Conservation (phyloP, 257 asterid species). For the Plantago major region DNA sequence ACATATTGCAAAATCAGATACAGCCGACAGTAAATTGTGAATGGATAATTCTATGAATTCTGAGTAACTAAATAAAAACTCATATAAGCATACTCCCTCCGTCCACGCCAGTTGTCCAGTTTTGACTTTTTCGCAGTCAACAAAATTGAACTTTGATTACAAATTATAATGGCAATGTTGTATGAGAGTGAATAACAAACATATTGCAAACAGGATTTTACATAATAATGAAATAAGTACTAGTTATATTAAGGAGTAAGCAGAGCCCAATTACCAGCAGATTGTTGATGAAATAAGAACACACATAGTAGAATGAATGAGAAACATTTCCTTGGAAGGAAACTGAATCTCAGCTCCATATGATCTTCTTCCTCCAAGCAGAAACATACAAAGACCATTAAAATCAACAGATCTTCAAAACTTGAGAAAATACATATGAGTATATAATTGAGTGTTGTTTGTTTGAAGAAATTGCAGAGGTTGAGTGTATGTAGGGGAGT, state of each 20-base stretch:
- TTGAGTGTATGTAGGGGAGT: conserved; percentile 34
- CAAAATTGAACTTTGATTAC: too few species aligned
- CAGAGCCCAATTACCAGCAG: conserved; percentile 59
- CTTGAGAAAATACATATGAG: conserved; percentile 35
- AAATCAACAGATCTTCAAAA: conserved; percentile 8
- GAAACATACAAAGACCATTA: conserved; percentile 12
- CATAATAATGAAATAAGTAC: not conserved
- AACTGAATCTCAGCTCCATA: conserved; percentile 48
- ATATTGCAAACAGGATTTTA: too few species aligned
- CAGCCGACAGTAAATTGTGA: too few species aligned
- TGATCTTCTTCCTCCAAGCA: conserved; percentile 10
- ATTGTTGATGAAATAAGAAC: conserved; percentile 48
- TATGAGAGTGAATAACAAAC: too few species aligned
- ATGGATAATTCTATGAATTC: too few species aligned
- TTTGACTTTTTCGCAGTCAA: too few species aligned
- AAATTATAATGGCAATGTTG: too few species aligned
- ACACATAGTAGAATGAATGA: conserved; percentile 25
- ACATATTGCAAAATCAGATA: too few species aligned
- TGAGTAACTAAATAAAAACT: too few species aligned
- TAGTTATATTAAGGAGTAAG: conserved; percentile 1
- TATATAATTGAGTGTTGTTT: conserved; percentile 1
- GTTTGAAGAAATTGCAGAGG: conserved; percentile 20
- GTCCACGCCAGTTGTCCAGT: too few species aligned
- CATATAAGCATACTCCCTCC: too few species aligned
- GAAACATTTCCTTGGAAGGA: conserved; percentile 27